Evolutionary conservation across 2,329 filamentous ascomycete species (phyloP), one percentile per base, ranked within the genome.

Genomic region (Myriosclerotinia duriaeana): DNA sequence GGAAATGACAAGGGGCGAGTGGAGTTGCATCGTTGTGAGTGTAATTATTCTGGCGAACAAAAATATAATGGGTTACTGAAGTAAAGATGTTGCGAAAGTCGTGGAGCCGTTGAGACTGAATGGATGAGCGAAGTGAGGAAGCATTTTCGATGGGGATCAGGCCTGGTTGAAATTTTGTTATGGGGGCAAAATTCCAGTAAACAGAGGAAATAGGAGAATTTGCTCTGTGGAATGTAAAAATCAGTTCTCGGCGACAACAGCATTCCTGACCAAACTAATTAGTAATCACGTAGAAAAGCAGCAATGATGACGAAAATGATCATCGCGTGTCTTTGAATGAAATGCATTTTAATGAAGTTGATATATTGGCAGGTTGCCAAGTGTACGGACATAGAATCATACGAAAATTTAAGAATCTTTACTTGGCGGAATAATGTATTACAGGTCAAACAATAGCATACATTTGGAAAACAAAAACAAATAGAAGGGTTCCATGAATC

Each of bases 161-260:
- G 4, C 38, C 44, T 60, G 20, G 20, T 14, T 38, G 34, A 54
- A 38, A 54, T 54, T 38, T 22, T 12, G 34, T n/a, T 14, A 20
- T 5, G 11, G n/a, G 15, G 58, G 58, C 58, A 61, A 61, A 38
- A 50, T 61, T 61, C 44, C 58, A 50, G 44, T 50, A 3, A 61
- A 61, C 44, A 61, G 44, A 61, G 38, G 42, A 42, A n/a, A 7
- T 11, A 11, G 3, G 20, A 20, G 22, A 36, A 34, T 22, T 36
- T 38, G 58, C 30, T 42, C 58, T 4, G 44, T 61, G 58, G 58
- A 61, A 61, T 61, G 58, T 61, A 12, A 2, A 20, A 50, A 36
- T 36, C 12, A 36, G 56, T 20, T 14, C 26, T n/a, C 14, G 44
- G 42, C 17, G 44, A 36, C 58, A 38, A 26, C 36, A 61, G n/a